Evolutionary conservation across 2,329 filamentous ascomycete species (phyloP).

Genomic region (Fusarium verrucosum): DNA sequence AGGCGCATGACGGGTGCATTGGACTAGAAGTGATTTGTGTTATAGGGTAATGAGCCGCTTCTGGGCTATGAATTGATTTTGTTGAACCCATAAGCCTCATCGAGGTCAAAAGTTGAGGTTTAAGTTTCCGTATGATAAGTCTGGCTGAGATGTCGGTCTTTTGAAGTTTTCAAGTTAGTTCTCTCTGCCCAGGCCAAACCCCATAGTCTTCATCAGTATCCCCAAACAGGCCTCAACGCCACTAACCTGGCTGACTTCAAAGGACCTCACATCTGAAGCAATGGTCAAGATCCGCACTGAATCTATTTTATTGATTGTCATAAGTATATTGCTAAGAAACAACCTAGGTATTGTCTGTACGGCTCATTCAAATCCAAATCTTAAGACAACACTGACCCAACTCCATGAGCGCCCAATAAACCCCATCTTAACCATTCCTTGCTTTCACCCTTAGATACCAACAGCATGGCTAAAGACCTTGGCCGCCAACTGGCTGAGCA

Average conservation of each 20-base stretch:
- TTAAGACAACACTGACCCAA: conserved; percentile 14
- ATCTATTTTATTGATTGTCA: not conserved
- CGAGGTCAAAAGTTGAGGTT: too few relatives aligned
- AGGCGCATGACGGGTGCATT: conserved; percentile 31
- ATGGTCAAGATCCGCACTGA: not conserved
- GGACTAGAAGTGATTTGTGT: conserved; percentile 22
- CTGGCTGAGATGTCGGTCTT: too few relatives aligned
- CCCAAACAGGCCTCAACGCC: not conserved
- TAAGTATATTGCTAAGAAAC: not conserved
- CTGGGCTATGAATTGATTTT: conserved; percentile 24
- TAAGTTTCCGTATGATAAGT: too few relatives aligned
- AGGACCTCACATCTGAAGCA: not conserved
- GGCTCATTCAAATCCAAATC: not conserved
- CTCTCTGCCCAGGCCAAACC: too few relatives aligned
- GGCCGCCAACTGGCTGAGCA: conserved; percentile 84
- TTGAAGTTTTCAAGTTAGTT: not conserved
- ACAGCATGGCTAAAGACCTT: conserved; percentile 87
- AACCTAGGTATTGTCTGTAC: conserved; percentile 7
- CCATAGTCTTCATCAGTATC: not conserved
- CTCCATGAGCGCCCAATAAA: conserved; percentile 29
- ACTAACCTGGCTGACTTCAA: not conserved
- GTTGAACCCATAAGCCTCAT: too few relatives aligned
- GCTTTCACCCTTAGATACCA: conserved; percentile 54
- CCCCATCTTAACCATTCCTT: not conserved
- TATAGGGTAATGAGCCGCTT: conserved; percentile 16